Conservation (phyloP, 1,139 yeast genomes). For the Tardiomyces blankii region DNA sequence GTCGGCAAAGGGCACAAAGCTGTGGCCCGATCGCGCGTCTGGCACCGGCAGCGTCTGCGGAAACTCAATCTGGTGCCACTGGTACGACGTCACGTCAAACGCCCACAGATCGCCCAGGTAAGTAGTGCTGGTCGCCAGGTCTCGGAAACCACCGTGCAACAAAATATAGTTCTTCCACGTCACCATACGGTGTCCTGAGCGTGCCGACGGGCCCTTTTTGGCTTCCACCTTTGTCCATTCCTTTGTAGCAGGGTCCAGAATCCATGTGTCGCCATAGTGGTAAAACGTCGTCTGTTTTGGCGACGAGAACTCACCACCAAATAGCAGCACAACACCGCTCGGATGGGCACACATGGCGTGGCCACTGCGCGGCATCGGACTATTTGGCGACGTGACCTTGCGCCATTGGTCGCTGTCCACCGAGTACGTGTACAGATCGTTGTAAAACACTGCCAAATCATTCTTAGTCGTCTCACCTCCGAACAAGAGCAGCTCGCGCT, state of each 20-base stretch:
- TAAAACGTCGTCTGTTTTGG: conserved; percentile 94
- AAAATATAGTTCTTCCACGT: conserved; percentile 85
- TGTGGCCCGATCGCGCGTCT: conserved; percentile 91
- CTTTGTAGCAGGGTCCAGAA: conserved; percentile 68
- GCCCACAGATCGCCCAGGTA: conserved; percentile 85
- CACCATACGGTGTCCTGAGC: conserved; percentile 88
- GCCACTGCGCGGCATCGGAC: conserved; percentile 89
- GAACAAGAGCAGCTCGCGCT: conserved; percentile 67
- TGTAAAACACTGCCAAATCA: conserved; percentile 56
- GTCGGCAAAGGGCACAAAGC: conserved; percentile 68
- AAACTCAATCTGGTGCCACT: conserved; percentile 84
- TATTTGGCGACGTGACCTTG: conserved; percentile 62
- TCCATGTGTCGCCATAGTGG: conserved; percentile 95
- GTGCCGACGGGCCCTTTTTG: conserved; percentile 66
- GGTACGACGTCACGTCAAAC: conserved; percentile 78
- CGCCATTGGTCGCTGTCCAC: conserved; percentile 80
- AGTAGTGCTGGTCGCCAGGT: conserved; percentile 72
- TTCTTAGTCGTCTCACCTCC: conserved; percentile 67
- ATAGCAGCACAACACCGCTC: conserved; percentile 70
- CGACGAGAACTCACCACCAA: conserved; percentile 95
- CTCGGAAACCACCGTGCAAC: conserved; percentile 88
- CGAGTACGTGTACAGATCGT: conserved; percentile 66
- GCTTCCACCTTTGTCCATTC: conserved; percentile 86
- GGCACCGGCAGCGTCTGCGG: conserved; percentile 76
- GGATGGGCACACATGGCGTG: conserved; percentile 95